A percentile compares a stretch with the other conserved stretches of the same genome.
These are phyloP conservation scores for Puccinia novopanici DNA, from an alignment of 1,284 basidiomycete species.

Conservation along the genomic window DNA sequence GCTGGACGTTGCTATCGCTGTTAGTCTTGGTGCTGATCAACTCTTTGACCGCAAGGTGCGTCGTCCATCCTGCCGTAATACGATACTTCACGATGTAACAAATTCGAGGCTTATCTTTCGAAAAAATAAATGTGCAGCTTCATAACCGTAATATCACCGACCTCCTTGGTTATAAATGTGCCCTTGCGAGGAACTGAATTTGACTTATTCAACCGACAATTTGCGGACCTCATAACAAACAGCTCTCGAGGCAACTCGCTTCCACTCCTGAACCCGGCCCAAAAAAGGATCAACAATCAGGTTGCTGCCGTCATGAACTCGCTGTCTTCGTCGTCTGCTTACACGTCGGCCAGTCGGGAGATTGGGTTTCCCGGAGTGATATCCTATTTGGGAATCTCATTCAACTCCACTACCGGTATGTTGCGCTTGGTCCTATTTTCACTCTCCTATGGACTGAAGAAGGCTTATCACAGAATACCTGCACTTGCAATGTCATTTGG, in stretches of 20 bases:
- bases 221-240: neutral
- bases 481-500: neutral
- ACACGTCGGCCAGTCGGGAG: slow-evolving; percentile 15
- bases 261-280: neutral
- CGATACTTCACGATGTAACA: neutral
- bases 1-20: slow-evolving; percentile 33
- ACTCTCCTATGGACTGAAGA: neutral
- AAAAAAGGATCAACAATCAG: neutral
- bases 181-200: slow-evolving; percentile 29
- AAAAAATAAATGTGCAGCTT: neutral
- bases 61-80: neutral
- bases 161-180: slow-evolving; percentile 13
- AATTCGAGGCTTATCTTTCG: neutral
- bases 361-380: slow-evolving; percentile 23
- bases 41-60: slow-evolving; percentile 36
- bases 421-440: neutral
- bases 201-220: neutral
- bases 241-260: neutral
- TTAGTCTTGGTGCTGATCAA: slow-evolving; percentile 13
- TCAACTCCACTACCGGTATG: slow-evolving; percentile 37
- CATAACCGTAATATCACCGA: slow-evolving; percentile 20
- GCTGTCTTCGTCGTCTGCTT: slow-evolving; percentile 1
- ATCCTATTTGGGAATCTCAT: slow-evolving; percentile 20
- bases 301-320: slow-evolving; percentile 1
- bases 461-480: too few relatives aligned